phyloP scores from a whole-genome alignment of 73 alveolate genomes.

The Tetrahymena borealis region DNA sequence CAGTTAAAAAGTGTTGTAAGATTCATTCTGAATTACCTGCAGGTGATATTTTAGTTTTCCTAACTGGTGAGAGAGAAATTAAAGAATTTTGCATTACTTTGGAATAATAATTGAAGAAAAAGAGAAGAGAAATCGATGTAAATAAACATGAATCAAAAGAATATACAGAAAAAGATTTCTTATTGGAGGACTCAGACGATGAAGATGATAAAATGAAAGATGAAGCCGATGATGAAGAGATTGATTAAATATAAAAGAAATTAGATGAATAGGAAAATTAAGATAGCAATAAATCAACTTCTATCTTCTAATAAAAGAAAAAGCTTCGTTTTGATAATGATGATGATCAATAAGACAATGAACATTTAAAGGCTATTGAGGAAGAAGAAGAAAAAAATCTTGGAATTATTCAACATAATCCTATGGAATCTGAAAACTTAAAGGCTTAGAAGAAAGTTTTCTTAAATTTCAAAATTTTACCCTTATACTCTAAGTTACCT shows the following conservation, averaged over 20 bases:
- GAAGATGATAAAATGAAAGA: slow-evolving; percentile 9
- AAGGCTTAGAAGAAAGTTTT: slow-evolving; percentile 20
- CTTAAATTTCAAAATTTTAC: slow-evolving; percentile 42
- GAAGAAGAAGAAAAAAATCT: slow-evolving; percentile 50
- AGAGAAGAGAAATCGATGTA: slow-evolving; percentile 2
- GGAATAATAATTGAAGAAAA: slow-evolving; percentile 60
- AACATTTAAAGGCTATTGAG: slow-evolving; percentile 44
- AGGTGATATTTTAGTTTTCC: slow-evolving; percentile 91
- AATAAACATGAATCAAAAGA: slow-evolving; percentile 19
- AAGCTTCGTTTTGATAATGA: slow-evolving; percentile 6
- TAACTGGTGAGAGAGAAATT: slow-evolving; percentile 94
- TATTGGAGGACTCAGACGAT: background rate
- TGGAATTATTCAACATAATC: slow-evolving; percentile 36
- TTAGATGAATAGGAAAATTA: slow-evolving; percentile 8
- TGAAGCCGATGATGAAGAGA: slow-evolving; percentile 13
- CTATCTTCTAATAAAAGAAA: slow-evolving; percentile 4
- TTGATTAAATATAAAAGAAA: slow-evolving; percentile 25
- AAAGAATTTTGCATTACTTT: slow-evolving; percentile 68
- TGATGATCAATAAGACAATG: slow-evolving; percentile 33
- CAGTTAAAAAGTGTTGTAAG: slow-evolving; percentile 82
- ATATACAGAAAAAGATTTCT: slow-evolving; percentile 12
- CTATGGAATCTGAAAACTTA: slow-evolving; percentile 39
- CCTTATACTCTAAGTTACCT: slow-evolving; percentile 78
- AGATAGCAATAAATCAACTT: background rate
- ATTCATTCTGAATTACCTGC: slow-evolving; percentile 87